Evolutionary conservation across 345 rosid species (phyloP).

Genomic region (Salix purpurea): DNA sequence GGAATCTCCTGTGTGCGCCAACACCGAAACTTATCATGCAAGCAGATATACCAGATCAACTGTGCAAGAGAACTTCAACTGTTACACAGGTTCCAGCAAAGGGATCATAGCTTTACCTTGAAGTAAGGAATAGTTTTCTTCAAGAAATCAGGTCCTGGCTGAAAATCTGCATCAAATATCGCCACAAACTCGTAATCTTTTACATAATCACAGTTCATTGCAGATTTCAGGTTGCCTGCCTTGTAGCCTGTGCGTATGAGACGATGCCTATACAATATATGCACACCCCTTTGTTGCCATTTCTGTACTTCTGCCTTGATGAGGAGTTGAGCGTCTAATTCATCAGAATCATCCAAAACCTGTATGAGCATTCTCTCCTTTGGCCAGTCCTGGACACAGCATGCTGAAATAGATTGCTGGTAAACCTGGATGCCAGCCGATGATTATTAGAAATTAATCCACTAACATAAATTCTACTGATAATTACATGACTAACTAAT

Average conservation of each 20-base stretch:
- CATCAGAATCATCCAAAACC: constrained; percentile 85
- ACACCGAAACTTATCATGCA: neutral
- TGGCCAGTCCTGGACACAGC: constrained; percentile 86
- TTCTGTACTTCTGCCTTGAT: constrained; percentile 83
- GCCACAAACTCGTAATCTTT: constrained; percentile 81
- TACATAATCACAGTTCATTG: constrained; percentile 82
- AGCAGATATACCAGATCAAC: neutral
- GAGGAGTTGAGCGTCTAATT: constrained; percentile 63
- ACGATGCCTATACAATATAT: constrained; percentile 72
- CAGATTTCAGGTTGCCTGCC: constrained; percentile 93
- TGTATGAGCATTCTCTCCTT: constrained; percentile 83
- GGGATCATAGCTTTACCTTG: constrained; percentile 40
- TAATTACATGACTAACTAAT: neutral
- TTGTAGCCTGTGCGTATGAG: constrained; percentile 84
- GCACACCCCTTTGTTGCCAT: constrained; percentile 87
- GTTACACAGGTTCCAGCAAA: neutral
- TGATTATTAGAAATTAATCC: neutral
- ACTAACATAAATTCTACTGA: neutral
- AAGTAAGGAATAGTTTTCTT: constrained; percentile 79
- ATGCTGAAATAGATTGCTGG: constrained; percentile 75
- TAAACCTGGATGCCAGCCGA: constrained; percentile 49
- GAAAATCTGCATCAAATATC: constrained; percentile 90
- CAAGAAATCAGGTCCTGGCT: constrained; percentile 80
- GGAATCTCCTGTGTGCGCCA: neutral
- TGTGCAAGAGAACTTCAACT: neutral